phyloP scores from a whole-genome alignment of 805 yeast genomes.

The Kazachstania africana region DNA sequence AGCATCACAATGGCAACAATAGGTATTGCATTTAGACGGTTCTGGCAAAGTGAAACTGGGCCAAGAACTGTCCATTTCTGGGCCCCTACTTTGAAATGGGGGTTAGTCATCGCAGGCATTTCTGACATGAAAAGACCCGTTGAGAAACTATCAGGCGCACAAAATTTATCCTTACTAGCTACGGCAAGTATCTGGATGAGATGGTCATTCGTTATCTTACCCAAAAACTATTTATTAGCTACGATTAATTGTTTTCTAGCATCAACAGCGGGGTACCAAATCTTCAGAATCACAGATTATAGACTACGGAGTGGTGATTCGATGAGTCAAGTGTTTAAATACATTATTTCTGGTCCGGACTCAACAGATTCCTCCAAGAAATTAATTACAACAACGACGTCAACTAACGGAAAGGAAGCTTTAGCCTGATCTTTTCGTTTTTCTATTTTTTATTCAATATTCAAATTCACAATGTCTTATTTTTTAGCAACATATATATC shows the following conservation, averaged over 20 bases:
- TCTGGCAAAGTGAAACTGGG: conserved; percentile 80
- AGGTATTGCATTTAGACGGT: conserved; percentile 43
- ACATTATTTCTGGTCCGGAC: conserved; percentile 41
- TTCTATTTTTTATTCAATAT: neutral
- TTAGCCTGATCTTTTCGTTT: no score
- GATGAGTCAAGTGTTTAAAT: conserved; percentile 39
- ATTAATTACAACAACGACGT: no score
- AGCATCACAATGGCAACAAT: conserved; percentile 18
- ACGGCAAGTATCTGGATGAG: conserved; percentile 97
- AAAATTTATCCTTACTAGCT: conserved; percentile 56
- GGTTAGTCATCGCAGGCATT: conserved; percentile 87
- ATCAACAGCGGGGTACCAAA: conserved; percentile 78
- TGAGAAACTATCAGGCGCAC: conserved; percentile 80
- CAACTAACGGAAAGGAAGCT: no score
- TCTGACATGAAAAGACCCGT: conserved; percentile 85
- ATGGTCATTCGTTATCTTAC: conserved; percentile 91
- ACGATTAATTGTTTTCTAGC: conserved; percentile 92
- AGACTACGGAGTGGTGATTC: conserved; percentile 59
- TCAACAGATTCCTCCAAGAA: no score
- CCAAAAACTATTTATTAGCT: conserved; percentile 79
- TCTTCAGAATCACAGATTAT: conserved; percentile 57
- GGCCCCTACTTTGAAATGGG: conserved; percentile 80
- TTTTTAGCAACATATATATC: no score
- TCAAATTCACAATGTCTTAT: no score
- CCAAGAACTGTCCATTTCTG: conserved; percentile 96